Evolutionary conservation across 805 yeast genomes (phyloP).

Genomic region (Candida germanica): DNA sequence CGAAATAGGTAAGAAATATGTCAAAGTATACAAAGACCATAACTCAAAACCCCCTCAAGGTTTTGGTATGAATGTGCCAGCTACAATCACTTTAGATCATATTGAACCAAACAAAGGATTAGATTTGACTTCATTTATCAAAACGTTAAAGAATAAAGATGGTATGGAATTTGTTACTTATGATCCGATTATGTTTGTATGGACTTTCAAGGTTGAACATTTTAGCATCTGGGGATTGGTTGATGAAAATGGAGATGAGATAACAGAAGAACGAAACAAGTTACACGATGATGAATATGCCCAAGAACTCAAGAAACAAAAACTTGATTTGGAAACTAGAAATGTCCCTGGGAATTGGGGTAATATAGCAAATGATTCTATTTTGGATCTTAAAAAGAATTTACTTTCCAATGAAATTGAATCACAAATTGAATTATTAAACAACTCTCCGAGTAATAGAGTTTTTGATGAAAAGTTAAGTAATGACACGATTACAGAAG

Average conservation of each 20-base stretch:
- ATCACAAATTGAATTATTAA: slow-evolving; percentile 6
- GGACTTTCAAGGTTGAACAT: slow-evolving; percentile 84
- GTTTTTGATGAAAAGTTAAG: not conserved
- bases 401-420: slow-evolving; percentile 31
- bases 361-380: slow-evolving; percentile 14
- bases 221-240: slow-evolving; percentile 93
- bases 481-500: slow-evolving; percentile 6
- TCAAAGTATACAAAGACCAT: slow-evolving; percentile 63
- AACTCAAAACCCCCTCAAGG: slow-evolving; percentile 58
- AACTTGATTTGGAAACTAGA: slow-evolving; percentile 23
- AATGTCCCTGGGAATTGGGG: slow-evolving; percentile 41
- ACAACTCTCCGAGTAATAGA: not conserved
- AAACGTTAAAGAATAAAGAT: slow-evolving; percentile 46
- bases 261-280: slow-evolving; percentile 2
- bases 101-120: slow-evolving; percentile 49
- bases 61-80: slow-evolving; percentile 71
- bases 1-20: slow-evolving; percentile 45
- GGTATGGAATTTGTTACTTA: slow-evolving; percentile 82
- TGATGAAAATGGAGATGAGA: slow-evolving; percentile 37
- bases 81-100: slow-evolving; percentile 64
- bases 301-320: slow-evolving; percentile 36
- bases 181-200: slow-evolving; percentile 68
- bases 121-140: slow-evolving; percentile 44
- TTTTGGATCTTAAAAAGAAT: slow-evolving; percentile 25
- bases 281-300: slow-evolving; percentile 22